Evolutionary conservation across 2,329 filamentous ascomycete genomes (phyloP).

Genomic region (Celoporthe dispersa): DNA sequence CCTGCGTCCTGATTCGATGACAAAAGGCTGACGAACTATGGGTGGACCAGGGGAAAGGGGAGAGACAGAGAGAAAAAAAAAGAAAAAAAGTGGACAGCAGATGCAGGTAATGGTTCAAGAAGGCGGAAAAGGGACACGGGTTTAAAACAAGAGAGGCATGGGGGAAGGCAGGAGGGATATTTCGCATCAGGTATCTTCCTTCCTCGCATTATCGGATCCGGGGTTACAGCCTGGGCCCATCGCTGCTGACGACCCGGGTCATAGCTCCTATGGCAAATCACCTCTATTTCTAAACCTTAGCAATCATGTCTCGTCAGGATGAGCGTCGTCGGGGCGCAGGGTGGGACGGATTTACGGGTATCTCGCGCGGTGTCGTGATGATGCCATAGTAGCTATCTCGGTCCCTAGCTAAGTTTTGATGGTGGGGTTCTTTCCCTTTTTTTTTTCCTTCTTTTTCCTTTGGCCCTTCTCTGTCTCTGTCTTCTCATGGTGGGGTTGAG

Average conservation of each 20-base stretch:
- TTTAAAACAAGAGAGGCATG: neutral
- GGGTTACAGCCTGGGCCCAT: neutral
- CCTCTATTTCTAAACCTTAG: constrained; percentile 1
- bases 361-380: neutral
- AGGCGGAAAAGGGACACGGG: neutral
- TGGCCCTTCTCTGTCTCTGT: no score
- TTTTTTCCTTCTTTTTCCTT: neutral
- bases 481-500: neutral
- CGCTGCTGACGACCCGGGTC: neutral
- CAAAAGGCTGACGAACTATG: constrained; percentile 23
- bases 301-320: neutral
- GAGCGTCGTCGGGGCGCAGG: no score
- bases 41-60: neutral
- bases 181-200: constrained; percentile 4
- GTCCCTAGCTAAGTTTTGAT: neutral
- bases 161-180: no score
- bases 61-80: no score
- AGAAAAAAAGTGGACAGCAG: constrained; percentile 2
- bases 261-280: neutral
- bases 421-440: neutral
- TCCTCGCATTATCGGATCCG: neutral
- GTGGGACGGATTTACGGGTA: neutral
- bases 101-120: neutral
- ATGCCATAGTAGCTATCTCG: neutral
- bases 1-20: constrained; percentile 17